Evolutionary conservation across 2,329 filamentous ascomycete species (phyloP), one percentile per base, ranked within the genome.

Genomic region (Grosmannia huntii): DNA sequence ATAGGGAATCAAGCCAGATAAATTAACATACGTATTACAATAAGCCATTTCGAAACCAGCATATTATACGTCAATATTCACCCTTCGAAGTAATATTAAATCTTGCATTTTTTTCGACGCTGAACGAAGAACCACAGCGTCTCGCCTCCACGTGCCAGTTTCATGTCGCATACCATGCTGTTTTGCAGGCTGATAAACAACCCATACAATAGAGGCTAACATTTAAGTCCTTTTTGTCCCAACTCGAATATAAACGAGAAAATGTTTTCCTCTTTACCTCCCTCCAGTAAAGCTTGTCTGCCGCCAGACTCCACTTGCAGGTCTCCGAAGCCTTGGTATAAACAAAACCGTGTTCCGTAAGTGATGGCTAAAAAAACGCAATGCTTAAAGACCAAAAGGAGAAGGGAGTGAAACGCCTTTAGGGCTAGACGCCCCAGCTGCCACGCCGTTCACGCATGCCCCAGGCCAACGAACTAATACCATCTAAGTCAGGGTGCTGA

Each of bases 401-500:
- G 25, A 38, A 44, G 14, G 16, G 10, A 19, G 46, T 28, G 53
- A 5, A 33, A 7, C 25, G 46, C 2, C 33, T n/a, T 11, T 19
- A 38, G 27, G 14, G 19, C 66, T 64, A 87, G 59, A 87, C 79
- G 49, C 85, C 86, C 86, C 87, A 90, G 65, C 86, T 89, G 58
- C 87, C 86, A 67, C 82, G 73, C 60, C 84, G 73, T 60, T 82
- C 83, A 58, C 78, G 74, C 53, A 87, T 81, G 14, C 86, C 87
- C 86, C 86, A 89, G 5, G 81, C 80, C 62, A 81, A 71, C 3
- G 80, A 75, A 57, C 77, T 77, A 62, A 82, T 76, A 59, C 76
- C 75, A 64, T 83, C 77, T 70, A 94, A 82, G 61, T 82, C 79
- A 5, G 90, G 89, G 68, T 95, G 89, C 70, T 96, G 90, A 59